A percentile compares a stretch with the other conserved stretches of the same genome.
Evolutionary conservation across 78 protist species (phyloP).

Genomic region (Dictyostelium brefeldianum): DNA sequence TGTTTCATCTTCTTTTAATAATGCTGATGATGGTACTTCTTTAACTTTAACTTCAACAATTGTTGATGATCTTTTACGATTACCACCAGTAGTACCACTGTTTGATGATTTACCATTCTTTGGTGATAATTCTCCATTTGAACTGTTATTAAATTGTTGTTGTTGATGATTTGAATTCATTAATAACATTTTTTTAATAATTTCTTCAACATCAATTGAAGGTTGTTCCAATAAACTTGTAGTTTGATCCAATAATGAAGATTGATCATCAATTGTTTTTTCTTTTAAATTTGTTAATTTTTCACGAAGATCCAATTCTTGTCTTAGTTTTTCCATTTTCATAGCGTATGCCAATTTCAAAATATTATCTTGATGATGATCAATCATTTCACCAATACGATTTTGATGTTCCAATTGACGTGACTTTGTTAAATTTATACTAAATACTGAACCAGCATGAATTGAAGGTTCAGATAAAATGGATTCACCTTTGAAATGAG

Average conservation of each 20-base stretch:
- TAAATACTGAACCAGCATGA: slow-evolving; percentile 72
- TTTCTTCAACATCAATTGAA: slow-evolving; percentile 37
- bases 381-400: slow-evolving; percentile 76
- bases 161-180: slow-evolving; percentile 48
- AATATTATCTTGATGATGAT: slow-evolving; percentile 63
- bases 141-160: background rate
- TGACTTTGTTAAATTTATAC: slow-evolving; percentile 55
- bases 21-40: slow-evolving; percentile 54
- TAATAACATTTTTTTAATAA: slow-evolving; percentile 49
- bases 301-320: slow-evolving; percentile 71
- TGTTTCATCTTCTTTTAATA: slow-evolving; percentile 72
- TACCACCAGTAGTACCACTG: background rate
- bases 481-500: slow-evolving; percentile 73
- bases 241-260: background rate
- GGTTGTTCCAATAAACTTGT: background rate
- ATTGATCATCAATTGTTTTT: background rate
- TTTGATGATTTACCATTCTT: background rate
- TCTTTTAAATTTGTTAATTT: slow-evolving; percentile 16
- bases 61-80: slow-evolving; percentile 37
- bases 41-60: slow-evolving; percentile 70
- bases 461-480: slow-evolving; percentile 53
- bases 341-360: slow-evolving; percentile 62
- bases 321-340: slow-evolving; percentile 68
- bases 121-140: background rate
- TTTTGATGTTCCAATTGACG: slow-evolving; percentile 63